phyloP scores from a whole-genome alignment of 768 basidiomycete species.

The Boletus vinaceobasis region DNA sequence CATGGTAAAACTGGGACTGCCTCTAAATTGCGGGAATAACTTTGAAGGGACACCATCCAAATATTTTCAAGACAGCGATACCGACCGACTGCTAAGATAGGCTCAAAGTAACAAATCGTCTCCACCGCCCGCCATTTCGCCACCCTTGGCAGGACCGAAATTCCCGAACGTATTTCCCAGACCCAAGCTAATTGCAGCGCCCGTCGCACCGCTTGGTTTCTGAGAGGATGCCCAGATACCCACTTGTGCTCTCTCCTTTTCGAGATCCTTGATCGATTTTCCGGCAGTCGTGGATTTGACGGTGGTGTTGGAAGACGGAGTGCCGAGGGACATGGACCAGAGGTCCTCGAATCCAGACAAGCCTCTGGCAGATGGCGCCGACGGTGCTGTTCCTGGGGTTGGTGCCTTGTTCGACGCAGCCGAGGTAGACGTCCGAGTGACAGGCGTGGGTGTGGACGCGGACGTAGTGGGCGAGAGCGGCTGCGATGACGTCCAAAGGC shows the following conservation, averaged over 20 bases:
- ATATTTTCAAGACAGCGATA: background rate
- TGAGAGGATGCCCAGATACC: conserved; percentile 65
- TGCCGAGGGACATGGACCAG: conserved; percentile 78
- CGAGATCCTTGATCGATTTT: conserved; percentile 87
- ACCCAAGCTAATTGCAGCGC: conserved; percentile 9
- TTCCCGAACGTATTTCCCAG: conserved; percentile 31
- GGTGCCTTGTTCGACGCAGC: conserved; percentile 15
- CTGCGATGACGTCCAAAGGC: conserved; percentile 23
- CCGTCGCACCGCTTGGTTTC: conserved; percentile 16
- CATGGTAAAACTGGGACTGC: conserved; percentile 1
- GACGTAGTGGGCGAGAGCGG: conserved; percentile 25
- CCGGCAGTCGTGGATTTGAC: conserved; percentile 38
- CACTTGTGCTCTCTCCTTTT: conserved; percentile 80
- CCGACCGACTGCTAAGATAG: background rate
- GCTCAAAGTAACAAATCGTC: conserved; percentile 44
- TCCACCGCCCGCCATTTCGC: conserved; percentile 26
- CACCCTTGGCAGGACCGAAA: conserved; percentile 27
- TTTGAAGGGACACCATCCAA: background rate
- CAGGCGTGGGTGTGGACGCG: conserved; percentile 8
- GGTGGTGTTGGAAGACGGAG: conserved; percentile 28
- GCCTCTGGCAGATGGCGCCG: conserved; percentile 35
- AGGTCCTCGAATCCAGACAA: conserved; percentile 79
- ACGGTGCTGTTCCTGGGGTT: conserved; percentile 13
- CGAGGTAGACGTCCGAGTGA: conserved; percentile 8
- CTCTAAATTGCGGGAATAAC: conserved; percentile 7